phyloP scores from a whole-genome alignment of 306 rosid genomes.

The Betula pendula region DNA sequence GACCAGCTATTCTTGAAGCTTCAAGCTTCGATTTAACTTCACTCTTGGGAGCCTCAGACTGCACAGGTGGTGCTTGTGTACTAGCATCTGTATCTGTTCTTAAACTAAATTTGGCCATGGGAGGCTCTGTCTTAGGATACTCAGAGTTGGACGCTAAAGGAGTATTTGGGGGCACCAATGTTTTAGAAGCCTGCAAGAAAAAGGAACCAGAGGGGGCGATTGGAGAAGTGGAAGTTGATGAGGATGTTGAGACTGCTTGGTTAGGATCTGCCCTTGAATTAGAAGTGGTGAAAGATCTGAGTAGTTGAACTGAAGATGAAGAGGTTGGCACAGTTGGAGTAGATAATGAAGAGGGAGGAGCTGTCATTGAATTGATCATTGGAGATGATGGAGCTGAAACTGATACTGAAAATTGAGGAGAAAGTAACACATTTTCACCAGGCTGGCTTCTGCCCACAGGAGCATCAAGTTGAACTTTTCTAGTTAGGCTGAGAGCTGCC shows the following conservation, averaged over 20 bases:
- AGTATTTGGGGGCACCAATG: slow-evolving; percentile 20
- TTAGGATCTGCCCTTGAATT: slow-evolving; percentile 32
- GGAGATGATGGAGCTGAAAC: slow-evolving; percentile 33
- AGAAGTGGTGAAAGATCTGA: slow-evolving; percentile 36
- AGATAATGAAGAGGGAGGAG: slow-evolving; percentile 35
- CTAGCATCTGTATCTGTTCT: slow-evolving; percentile 41
- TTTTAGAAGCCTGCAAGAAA: slow-evolving; percentile 37
- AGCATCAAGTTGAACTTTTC: slow-evolving; percentile 28
- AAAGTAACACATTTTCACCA: slow-evolving; percentile 32
- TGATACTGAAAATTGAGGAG: slow-evolving; percentile 37
- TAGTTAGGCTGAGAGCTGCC: slow-evolving; percentile 21
- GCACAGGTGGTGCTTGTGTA: slow-evolving; percentile 27
- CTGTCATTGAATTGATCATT: slow-evolving; percentile 23
- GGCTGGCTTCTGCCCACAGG: slow-evolving; percentile 37
- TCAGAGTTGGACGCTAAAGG: slow-evolving; percentile 34
- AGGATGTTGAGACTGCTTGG: slow-evolving; percentile 30
- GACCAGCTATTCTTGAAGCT: slow-evolving; percentile 36
- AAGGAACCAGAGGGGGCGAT: slow-evolving; percentile 15
- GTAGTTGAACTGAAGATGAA: slow-evolving; percentile 32
- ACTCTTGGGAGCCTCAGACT: slow-evolving; percentile 31
- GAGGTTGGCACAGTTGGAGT: slow-evolving; percentile 39
- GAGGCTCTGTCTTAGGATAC: slow-evolving; percentile 40
- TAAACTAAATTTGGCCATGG: slow-evolving; percentile 15
- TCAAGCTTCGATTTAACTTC: slow-evolving; percentile 40
- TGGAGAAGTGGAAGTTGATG: slow-evolving; percentile 36